Percentiles rank a stretch among this genome's conserved stretches.
These are phyloP conservation scores for Mortierella sp. DNA, from an alignment of 371 early-diverging fungal genomes.

Conservation along the genomic window DNA sequence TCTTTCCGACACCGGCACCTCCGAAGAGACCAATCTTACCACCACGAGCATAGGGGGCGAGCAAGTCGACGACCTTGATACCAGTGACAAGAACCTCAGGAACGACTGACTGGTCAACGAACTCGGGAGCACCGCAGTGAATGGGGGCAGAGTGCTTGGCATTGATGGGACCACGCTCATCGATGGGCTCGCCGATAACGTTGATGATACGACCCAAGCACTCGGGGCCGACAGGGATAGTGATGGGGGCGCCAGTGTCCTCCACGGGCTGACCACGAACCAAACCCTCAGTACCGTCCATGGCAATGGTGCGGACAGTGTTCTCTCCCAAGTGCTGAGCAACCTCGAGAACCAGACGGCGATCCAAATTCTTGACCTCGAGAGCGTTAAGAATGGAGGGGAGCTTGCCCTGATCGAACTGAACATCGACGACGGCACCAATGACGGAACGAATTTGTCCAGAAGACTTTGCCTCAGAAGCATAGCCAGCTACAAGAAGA, in stretches of 20 bases:
- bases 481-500: slow-evolving; percentile 56
- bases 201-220: slow-evolving; percentile 98
- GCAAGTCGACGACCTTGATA: slow-evolving; percentile 98
- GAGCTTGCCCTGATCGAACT: slow-evolving; percentile 91
- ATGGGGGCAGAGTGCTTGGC: slow-evolving; percentile 89
- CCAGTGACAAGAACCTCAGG: slow-evolving; percentile 98
- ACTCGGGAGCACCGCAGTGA: slow-evolving; percentile 94
- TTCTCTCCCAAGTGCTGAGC: slow-evolving; percentile 98
- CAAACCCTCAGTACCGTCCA: slow-evolving; percentile 96
- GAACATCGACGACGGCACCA: slow-evolving; percentile 98
- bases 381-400: slow-evolving; percentile 98
- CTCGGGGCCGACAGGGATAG: slow-evolving; percentile 95
- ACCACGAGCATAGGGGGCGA: slow-evolving; percentile 98
- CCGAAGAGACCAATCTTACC: slow-evolving; percentile 99
- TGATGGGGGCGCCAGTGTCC: slow-evolving; percentile 96
- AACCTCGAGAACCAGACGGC: slow-evolving; percentile 95
- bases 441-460: slow-evolving; percentile 90
- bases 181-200: slow-evolving; percentile 98
- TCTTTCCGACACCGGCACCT: slow-evolving; percentile 99
- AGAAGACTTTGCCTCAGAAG: slow-evolving; percentile 51
- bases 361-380: slow-evolving; percentile 88
- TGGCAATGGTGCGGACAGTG: slow-evolving; percentile 98
- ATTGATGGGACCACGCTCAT: slow-evolving; percentile 97
- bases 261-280: slow-evolving; percentile 95
- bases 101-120: slow-evolving; percentile 95